Evolutionary conservation across 768 basidiomycete species (phyloP).

Genomic region (Clathrus columnatus): DNA sequence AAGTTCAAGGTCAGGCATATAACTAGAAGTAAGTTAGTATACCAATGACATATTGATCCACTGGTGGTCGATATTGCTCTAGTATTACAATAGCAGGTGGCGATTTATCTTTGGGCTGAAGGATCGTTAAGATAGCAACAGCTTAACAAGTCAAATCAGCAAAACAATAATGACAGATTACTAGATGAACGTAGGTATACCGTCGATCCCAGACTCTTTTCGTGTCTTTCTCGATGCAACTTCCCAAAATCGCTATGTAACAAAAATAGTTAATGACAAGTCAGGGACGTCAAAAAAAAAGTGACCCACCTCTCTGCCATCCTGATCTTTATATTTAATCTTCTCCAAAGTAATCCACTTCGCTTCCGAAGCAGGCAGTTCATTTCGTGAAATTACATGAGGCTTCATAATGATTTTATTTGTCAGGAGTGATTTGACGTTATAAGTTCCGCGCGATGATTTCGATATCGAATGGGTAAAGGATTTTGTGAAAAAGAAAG

Average conservation of each 20-base stretch:
- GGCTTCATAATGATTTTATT: constrained; percentile 31
- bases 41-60: constrained; percentile 72
- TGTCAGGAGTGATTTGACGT: not conserved
- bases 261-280: constrained; percentile 7
- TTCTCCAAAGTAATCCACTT: constrained; percentile 81
- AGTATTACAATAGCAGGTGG: constrained; percentile 74
- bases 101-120: constrained; percentile 62
- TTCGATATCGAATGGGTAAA: no score
- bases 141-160: constrained; percentile 34
- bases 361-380: constrained; percentile 46
- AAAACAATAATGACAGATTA: not conserved
- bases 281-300: not conserved
- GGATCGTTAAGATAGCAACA: constrained; percentile 75
- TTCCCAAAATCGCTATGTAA: constrained; percentile 73
- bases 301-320: constrained; percentile 53
- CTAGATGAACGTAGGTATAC: constrained; percentile 28
- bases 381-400: constrained; percentile 42
- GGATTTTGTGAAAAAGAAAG: no score
- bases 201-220: constrained; percentile 70
- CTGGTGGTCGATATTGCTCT: constrained; percentile 88
- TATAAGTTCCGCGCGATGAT: no score
- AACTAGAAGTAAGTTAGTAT: constrained; percentile 7
- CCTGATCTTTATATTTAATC: constrained; percentile 70
- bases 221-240: constrained; percentile 77
- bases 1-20: not conserved